Evolutionary conservation across 768 basidiomycete genomes (phyloP), one percentile per base, ranked within the genome.

Genomic region (Kwoniella mangroviensis): DNA sequence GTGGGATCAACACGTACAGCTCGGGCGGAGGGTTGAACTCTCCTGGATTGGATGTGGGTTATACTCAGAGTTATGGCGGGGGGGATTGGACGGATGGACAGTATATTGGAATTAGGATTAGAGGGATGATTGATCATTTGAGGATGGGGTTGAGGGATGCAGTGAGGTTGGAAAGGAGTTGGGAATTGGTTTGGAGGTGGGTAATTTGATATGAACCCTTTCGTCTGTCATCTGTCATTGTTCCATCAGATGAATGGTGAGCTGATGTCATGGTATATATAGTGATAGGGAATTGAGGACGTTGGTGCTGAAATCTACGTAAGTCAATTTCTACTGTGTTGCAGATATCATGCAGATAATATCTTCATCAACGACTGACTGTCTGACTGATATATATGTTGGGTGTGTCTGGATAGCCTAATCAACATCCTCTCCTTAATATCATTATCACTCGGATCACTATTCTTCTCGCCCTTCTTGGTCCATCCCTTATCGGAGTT

Each of bases 351-450:
- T 34, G 34, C 34, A 34, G 34, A 34, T 34, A 0, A 34, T 7
- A 34, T 34, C 34, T 34, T 34, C 1, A 1, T 34, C 1, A 34
- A 34, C 34, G 4, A 28, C 28, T 28, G 9, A 34, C 34, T 34
- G 34, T 34, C 34, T 34, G 34, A 34, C 34, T 34, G 6, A 34
- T 34, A 34, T 34, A 34, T 34, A 7, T 34, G 34, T n/a, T n/a
- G n/a, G n/a, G n/a, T 34, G 6, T 1, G 0, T 34, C 6, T 34
- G 34, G 34, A 15, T 65, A 81, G 82, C 12, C 59, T 83, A 17
- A 78, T 83, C 75, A 83, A 83, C 73, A 71, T 81, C 55, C 72
- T 82, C 40, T 77, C 79, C 45, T 77, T 83, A 21, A 40, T 82
- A 24, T 70, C 76, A 4, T 76, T 83, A 19, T 80, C 79, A 1